Conservation (phyloP, 148 eudicot genomes). For the Rhododendron williamsianum region DNA sequence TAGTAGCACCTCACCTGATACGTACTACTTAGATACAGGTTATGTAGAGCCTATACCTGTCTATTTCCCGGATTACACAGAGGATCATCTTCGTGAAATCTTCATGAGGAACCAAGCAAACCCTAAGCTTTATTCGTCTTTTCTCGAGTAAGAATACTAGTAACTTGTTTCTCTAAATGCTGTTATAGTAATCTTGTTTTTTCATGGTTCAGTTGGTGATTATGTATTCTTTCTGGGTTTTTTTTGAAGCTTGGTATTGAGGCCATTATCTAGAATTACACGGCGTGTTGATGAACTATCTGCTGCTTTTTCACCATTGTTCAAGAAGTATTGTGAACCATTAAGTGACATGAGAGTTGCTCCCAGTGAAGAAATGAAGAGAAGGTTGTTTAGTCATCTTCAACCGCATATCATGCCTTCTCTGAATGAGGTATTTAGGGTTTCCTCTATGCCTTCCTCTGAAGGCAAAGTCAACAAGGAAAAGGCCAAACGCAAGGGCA, state of each 20-base stretch:
- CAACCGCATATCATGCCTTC: conserved; percentile 55
- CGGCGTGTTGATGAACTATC: conserved; percentile 68
- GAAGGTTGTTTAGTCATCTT: conserved; percentile 60
- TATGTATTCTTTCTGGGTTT: neutral
- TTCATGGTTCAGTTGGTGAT: neutral
- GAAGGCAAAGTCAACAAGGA: conserved; percentile 32
- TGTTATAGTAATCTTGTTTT: conserved; percentile 4
- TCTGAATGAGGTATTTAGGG: conserved; percentile 53
- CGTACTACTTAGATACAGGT: conserved; percentile 74
- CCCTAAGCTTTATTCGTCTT: conserved; percentile 61
- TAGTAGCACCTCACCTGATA: conserved; percentile 72
- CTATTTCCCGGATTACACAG: conserved; percentile 73
- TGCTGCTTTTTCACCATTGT: conserved; percentile 50
- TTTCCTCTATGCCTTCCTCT: conserved; percentile 28
- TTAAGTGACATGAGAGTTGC: conserved; percentile 35
- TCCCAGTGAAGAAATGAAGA: conserved; percentile 58
- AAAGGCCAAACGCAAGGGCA: conserved; percentile 34
- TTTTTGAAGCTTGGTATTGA: conserved; percentile 53
- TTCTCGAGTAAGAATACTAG: conserved; percentile 68
- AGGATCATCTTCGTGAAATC: conserved; percentile 71
- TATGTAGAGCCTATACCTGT: conserved; percentile 67
- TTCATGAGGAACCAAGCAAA: conserved; percentile 53
- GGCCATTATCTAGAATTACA: conserved; percentile 71
- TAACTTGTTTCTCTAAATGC: neutral
- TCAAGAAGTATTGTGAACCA: conserved; percentile 65